These are phyloP conservation scores for Metschnikowia matae DNA, from an alignment of 805 yeast genomes.

Conservation along the genomic window DNA sequence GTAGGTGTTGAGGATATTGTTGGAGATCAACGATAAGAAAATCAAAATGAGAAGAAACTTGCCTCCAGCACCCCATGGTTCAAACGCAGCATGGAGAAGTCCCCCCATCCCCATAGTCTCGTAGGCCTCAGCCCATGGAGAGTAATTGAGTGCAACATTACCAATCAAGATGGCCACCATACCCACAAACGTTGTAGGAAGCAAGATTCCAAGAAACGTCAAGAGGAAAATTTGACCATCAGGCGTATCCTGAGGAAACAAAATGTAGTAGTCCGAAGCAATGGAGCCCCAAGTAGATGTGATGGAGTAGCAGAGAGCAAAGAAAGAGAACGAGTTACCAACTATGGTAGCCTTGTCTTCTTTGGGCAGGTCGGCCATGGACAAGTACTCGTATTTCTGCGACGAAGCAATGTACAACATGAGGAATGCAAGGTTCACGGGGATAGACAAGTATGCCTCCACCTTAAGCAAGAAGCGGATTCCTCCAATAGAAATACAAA, in stretches of 20 bases:
- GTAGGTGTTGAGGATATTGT: slow-evolving; percentile 76
- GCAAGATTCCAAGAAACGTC: slow-evolving; percentile 61
- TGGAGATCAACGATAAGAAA: slow-evolving; percentile 72
- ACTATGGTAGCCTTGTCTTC: slow-evolving; percentile 35
- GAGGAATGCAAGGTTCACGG: slow-evolving; percentile 63
- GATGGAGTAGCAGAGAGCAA: slow-evolving; percentile 68
- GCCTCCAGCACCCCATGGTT: slow-evolving; percentile 75
- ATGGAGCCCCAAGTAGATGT: slow-evolving; percentile 89
- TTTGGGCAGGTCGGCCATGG: slow-evolving; percentile 18
- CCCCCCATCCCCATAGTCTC: slow-evolving; percentile 70
- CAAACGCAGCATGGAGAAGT: slow-evolving; percentile 57
- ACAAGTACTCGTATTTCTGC: slow-evolving; percentile 38
- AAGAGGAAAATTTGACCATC: slow-evolving; percentile 49
- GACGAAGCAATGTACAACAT: slow-evolving; percentile 63
- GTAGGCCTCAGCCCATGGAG: slow-evolving; percentile 58
- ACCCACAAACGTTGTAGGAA: slow-evolving; percentile 77
- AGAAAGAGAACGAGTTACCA: slow-evolving; percentile 72
- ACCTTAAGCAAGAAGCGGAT: slow-evolving; percentile 65
- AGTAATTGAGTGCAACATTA: slow-evolving; percentile 54
- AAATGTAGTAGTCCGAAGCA: slow-evolving; percentile 78
- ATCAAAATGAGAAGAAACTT: slow-evolving; percentile 67
- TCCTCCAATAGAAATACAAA: slow-evolving; percentile 72
- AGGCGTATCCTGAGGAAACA: slow-evolving; percentile 70
- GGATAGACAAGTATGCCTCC: slow-evolving; percentile 64
- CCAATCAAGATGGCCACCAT: slow-evolving; percentile 69